Evolutionary conservation across 352 stramenopile genomes (phyloP), one percentile per base, ranked within the genome.

Genomic region (Phytophthora pseudosyringae): DNA sequence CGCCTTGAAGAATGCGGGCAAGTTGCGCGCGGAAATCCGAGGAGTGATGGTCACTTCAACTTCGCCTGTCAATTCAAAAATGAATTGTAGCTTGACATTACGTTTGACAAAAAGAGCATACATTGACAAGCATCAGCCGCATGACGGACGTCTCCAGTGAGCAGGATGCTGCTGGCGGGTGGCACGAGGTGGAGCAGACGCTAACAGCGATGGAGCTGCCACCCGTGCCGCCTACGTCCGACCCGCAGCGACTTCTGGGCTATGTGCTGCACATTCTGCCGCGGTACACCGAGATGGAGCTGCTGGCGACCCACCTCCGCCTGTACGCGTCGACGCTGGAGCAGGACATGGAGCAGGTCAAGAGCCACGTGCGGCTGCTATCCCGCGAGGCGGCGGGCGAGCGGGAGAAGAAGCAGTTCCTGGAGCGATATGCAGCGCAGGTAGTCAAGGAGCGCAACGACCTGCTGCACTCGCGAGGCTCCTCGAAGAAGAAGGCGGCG

Each of bases 371-470:
- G 25, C 70, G 71, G 1, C 70, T 91, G 26, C 58, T 92, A 36
- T 80, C 67, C 13, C 71, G 81, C 1, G 83, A 93, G 51, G 68
- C 77, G 1, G 61, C 60, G 0, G 44, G 64, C 12, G 87, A 93
- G 58, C 62, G 84, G 9, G 87, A 95, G 53, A 92, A 92, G 67
- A 91, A 89, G 29, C 71, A 86, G 31, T 95, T 93, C 56, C 53
- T 95, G 1, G 87, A 95, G 59, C 71, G 82, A 25, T 95, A 95
- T 46, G 87, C 87, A 7, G 81, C 80, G 3, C 84, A 95, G 53
- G 69, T 95, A n/a, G 83, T 95, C 4, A 93, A 95, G 58, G 87
- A 95, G 63, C 80, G 87, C 38, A 95, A 95, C 59, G 84, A 93
- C 15, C 46, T 93, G 41, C 64, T 95, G 31, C 87, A 95, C 25